Evolutionary conservation across 1,139 yeast species (phyloP).

Genomic region (Magnusiomyces tetraspermus): DNA sequence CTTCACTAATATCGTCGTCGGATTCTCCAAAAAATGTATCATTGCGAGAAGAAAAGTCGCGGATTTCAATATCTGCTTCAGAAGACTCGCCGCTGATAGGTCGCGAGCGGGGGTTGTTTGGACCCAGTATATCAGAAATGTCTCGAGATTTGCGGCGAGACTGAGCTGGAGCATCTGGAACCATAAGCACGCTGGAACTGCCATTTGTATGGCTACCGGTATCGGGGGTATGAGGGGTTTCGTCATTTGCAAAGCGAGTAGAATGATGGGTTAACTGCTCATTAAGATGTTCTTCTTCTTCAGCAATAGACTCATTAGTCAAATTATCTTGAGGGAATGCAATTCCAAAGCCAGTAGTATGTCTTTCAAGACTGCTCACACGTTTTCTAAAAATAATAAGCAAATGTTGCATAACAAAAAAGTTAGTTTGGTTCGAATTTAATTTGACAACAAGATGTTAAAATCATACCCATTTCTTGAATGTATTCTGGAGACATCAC

Average conservation of each 20-base stretch:
- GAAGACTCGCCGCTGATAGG: background rate
- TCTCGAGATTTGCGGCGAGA: background rate
- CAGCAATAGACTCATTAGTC: background rate
- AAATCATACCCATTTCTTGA: background rate
- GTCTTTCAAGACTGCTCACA: background rate
- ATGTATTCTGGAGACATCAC: background rate
- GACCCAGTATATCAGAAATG: background rate
- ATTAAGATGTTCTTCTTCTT: background rate
- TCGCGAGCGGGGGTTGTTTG: background rate
- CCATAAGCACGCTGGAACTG: too few relatives aligned
- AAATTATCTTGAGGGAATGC: background rate
- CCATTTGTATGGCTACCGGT: too few relatives aligned
- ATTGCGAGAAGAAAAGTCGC: background rate
- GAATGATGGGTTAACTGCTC: background rate
- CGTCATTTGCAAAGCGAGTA: too few relatives aligned
- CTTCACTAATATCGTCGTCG: background rate
- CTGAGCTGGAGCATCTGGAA: background rate
- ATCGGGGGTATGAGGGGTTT: too few relatives aligned
- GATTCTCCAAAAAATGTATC: background rate
- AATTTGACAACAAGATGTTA: too few relatives aligned
- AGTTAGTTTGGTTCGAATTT: too few relatives aligned
- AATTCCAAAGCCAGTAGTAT: background rate
- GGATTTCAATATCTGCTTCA: background rate
- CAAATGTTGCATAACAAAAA: background rate
- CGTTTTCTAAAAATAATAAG: background rate